These are phyloP conservation scores for Psilocybe sp. DNA, from an alignment of 768 basidiomycete genomes.

Conservation along the genomic window DNA sequence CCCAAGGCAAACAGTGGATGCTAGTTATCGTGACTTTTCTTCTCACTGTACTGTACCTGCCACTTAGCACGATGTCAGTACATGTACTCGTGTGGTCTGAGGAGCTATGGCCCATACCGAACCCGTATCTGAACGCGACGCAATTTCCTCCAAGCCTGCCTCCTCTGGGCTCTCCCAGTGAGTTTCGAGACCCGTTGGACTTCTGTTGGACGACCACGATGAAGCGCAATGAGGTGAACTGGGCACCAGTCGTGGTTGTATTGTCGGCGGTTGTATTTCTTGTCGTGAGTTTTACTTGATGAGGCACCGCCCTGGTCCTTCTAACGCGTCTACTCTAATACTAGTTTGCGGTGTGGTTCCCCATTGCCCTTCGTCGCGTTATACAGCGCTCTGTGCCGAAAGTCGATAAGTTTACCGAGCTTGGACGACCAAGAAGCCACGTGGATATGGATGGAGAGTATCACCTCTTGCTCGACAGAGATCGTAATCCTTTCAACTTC, in stretches of 20 bases:
- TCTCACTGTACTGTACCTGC: constrained; percentile 69
- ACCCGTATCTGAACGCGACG: constrained; percentile 63
- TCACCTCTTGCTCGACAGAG: constrained; percentile 58
- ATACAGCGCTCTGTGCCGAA: constrained; percentile 58
- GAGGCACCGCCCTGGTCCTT: neutral
- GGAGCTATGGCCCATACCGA: constrained; percentile 71
- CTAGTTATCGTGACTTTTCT: constrained; percentile 63
- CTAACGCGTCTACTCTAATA: neutral
- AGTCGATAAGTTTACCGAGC: constrained; percentile 66
- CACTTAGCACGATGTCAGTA: constrained; percentile 73
- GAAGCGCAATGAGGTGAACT: constrained; percentile 66
- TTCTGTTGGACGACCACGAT: constrained; percentile 83
- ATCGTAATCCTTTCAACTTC: constrained; percentile 67
- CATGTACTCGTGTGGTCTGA: constrained; percentile 77
- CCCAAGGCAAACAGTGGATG: constrained; percentile 44
- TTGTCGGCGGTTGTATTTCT: constrained; percentile 49
- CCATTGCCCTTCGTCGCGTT: constrained; percentile 54
- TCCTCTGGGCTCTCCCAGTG: constrained; percentile 52
- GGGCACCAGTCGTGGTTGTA: constrained; percentile 60
- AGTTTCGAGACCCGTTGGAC: constrained; percentile 61
- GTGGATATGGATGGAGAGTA: constrained; percentile 70
- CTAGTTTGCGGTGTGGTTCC: constrained; percentile 71
- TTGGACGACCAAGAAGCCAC: constrained; percentile 58
- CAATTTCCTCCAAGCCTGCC: constrained; percentile 43
- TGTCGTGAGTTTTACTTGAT: constrained; percentile 37